Base-by-base conservation (phyloP, 352 stramenopile species). In the Phytopythium sindhum region DNA sequence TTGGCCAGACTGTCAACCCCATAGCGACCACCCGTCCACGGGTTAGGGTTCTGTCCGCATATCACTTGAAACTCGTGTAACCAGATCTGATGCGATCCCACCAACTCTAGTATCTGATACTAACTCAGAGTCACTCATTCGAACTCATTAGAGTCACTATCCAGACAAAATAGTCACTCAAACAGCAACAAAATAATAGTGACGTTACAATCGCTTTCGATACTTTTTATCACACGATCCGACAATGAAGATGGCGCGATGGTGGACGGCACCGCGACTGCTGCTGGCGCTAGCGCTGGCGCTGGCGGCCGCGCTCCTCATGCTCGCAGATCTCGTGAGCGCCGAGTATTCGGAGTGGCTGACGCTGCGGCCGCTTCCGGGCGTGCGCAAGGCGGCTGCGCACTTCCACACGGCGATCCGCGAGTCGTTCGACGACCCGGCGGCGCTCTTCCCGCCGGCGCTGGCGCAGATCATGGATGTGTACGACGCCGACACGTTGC, bases 401-500 rank as follows among this genome's bases (percentile, higher is more conserved):
- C 76, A 79, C 59, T 88, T 92, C 52, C 65, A 74, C 39, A 90
- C 91, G 47, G 68, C 70, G 19, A 73, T 78, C 2, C 57, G 66
- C 41, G 73, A 77, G 41, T 17, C 26, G 23, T 51, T 44, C 28
- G 56, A 52, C 35, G 26, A 17, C 56, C 33, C 11, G 47, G 59
- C 35, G 21, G 63, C 61, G 26, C 62, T 84, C 26, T 74, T 88
- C 42, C 86, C 86, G 17, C 74, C 74, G 7, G 80, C 85, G 21
- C 61, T 95, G 14, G 79, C 74, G 44, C 86, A 93, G 61, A 88
- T 93, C 55, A 68, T 93, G 26, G 70, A 73, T 41, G 89, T 86
- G 64, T 89, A 91, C 64, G 71, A 87, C 53, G 81, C 77, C 37
- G 75, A 88, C 56, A 82, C 84, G 50, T 56, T 96, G 19, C 76